Evolutionary conservation across 371 early-diverging fungal genomes (phyloP).

Genomic region (Quaeritorhiza haematococci): DNA sequence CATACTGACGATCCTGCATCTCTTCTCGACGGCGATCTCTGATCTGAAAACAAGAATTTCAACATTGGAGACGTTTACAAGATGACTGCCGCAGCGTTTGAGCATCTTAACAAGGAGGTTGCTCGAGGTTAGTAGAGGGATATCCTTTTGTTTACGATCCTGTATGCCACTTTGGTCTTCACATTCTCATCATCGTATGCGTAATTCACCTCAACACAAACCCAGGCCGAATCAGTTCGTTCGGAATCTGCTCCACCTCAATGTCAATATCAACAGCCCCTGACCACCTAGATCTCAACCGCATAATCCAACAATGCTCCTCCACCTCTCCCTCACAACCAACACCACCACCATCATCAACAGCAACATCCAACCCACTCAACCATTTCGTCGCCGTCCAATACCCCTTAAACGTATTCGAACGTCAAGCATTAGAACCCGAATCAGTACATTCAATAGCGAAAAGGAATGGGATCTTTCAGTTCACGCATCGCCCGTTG

Average conservation of each 20-base stretch:
- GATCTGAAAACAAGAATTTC: constrained; percentile 3
- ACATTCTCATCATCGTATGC: too few species aligned
- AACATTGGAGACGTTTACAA: constrained; percentile 44
- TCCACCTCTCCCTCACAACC: not conserved
- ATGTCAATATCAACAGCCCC: constrained; percentile 53
- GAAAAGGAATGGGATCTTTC: constrained; percentile 50
- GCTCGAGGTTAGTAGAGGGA: constrained; percentile 35
- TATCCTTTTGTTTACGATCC: not conserved
- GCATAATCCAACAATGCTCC: constrained; percentile 15
- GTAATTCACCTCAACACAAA: too few species aligned
- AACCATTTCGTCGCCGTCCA: constrained; percentile 60
- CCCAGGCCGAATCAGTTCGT: constrained; percentile 56
- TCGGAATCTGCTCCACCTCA: constrained; percentile 70
- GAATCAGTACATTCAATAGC: not conserved
- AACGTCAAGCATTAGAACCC: constrained; percentile 15
- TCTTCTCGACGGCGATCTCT: not conserved
- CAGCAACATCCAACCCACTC: constrained; percentile 10
- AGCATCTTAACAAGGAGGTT: constrained; percentile 61
- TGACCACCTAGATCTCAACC: constrained; percentile 55
- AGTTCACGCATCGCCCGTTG: constrained; percentile 70
- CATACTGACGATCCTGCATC: not conserved
- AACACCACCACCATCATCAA: not conserved
- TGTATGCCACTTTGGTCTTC: too few species aligned
- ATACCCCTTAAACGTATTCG: constrained; percentile 74
- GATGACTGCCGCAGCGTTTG: constrained; percentile 52